These are phyloP conservation scores for Quercus phellos DNA, from an alignment of 331 rosid genomes.

Conservation along the genomic window DNA sequence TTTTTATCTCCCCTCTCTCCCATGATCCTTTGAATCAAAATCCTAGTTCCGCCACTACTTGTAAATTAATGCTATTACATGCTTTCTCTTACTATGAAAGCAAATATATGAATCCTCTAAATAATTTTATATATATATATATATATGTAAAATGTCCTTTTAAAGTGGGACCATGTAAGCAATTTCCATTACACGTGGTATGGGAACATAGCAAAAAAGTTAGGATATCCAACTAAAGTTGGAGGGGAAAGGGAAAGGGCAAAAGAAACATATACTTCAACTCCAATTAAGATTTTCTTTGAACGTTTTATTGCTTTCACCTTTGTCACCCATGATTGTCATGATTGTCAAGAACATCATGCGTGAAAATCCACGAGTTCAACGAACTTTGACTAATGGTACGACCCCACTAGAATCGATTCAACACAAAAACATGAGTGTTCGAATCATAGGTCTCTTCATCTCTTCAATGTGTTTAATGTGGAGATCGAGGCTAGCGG, in stretches of 20 bases:
- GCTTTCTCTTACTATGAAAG: too few relatives aligned
- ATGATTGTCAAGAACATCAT: constrained; percentile 17
- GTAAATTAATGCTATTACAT: too few relatives aligned
- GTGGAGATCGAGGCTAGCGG: too few relatives aligned
- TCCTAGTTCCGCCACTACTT: too few relatives aligned
- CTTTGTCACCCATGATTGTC: constrained; percentile 19
- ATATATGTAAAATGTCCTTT: not conserved
- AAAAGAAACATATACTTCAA: constrained; percentile 16
- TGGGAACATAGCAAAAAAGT: not conserved
- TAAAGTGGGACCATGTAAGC: not conserved
- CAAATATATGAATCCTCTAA: too few relatives aligned
- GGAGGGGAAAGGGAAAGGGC: not conserved
- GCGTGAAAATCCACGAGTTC: constrained; percentile 29
- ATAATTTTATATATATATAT: too few relatives aligned
- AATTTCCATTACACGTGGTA: not conserved
- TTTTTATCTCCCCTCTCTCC: too few relatives aligned
- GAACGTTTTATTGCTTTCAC: constrained; percentile 16
- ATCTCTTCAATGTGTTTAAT: too few relatives aligned
- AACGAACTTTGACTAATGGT: not conserved
- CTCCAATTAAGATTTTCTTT: constrained; percentile 7
- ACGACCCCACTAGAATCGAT: constrained; percentile 10
- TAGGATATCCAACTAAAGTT: not conserved
- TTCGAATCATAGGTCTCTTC: not conserved
- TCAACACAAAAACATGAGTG: not conserved
- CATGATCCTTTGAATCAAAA: too few relatives aligned